Evolutionary conservation across 371 early-diverging fungal species (phyloP).

Genomic region (Globomyces sp.): DNA sequence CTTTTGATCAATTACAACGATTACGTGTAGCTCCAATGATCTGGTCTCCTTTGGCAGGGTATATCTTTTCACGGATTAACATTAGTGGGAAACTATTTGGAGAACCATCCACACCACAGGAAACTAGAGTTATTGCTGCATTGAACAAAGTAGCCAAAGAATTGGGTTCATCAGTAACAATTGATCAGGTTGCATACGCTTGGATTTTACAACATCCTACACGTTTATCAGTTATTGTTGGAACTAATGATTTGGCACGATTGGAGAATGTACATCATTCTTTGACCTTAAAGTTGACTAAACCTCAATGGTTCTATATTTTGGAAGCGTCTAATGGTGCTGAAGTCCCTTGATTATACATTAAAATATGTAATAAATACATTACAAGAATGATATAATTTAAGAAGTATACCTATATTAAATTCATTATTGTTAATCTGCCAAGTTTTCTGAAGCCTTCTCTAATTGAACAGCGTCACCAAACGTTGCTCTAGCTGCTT

Average conservation of each 20-base stretch:
- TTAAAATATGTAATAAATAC: not conserved
- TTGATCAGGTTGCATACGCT: conserved; percentile 44
- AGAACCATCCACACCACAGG: conserved; percentile 12
- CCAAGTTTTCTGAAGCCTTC: not conserved
- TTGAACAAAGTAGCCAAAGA: conserved; percentile 28
- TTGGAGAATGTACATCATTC: conserved; percentile 23
- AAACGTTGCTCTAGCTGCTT: conserved; percentile 75
- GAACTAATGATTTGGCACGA: conserved; percentile 35
- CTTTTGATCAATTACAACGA: conserved; percentile 25
- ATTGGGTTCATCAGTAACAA: conserved; percentile 28
- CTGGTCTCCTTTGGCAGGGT: conserved; percentile 42
- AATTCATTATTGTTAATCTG: too few species aligned
- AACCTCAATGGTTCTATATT: conserved; percentile 41
- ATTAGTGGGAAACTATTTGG: conserved; percentile 29
- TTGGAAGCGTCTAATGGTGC: conserved; percentile 35
- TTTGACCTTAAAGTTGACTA: conserved; percentile 19
- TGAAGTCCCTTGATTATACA: conserved; percentile 28
- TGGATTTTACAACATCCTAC: conserved; percentile 41
- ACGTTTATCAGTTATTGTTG: conserved; percentile 27
- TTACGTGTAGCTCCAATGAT: conserved; percentile 34
- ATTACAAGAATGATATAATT: too few species aligned
- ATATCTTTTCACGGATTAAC: too few species aligned
- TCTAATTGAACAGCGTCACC: conserved; percentile 32
- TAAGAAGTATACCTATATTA: too few species aligned
- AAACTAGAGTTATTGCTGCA: conserved; percentile 23